phyloP scores from a whole-genome alignment of 2,329 filamentous ascomycete genomes.

The Trichoderma asperellum region DNA sequence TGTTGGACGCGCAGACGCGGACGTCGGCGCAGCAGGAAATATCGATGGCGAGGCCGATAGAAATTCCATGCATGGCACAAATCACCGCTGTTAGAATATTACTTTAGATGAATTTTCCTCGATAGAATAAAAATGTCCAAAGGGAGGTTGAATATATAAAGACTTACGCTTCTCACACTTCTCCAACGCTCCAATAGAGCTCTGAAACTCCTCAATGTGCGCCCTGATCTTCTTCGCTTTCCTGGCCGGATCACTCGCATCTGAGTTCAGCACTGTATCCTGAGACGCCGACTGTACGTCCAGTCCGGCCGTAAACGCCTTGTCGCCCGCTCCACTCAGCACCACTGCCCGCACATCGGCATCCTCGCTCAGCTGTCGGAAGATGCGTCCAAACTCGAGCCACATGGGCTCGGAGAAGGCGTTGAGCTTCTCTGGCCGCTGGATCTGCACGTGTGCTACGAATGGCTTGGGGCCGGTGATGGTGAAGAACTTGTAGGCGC shows the following conservation, averaged over 20 bases:
- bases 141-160: not conserved
- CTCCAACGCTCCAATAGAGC: constrained; percentile 74
- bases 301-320: constrained; percentile 83
- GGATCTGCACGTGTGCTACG: constrained; percentile 91
- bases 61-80: constrained; percentile 76
- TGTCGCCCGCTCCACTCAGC: constrained; percentile 78
- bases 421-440: constrained; percentile 84
- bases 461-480: constrained; percentile 71
- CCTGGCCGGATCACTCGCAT: constrained; percentile 62
- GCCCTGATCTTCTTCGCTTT: constrained; percentile 64
- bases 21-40: constrained; percentile 72
- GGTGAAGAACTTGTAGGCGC: constrained; percentile 68
- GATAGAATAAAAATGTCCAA: not conserved
- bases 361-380: constrained; percentile 72
- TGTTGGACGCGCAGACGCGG: constrained; percentile 63
- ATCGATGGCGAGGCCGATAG: constrained; percentile 79
- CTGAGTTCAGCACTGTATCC: constrained; percentile 48
- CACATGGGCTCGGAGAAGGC: constrained; percentile 86
- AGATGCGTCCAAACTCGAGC: constrained; percentile 75
- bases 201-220: constrained; percentile 80
- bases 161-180: constrained; percentile 82
- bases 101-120: not conserved
- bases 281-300: constrained; percentile 75
- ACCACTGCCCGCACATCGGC: constrained; percentile 75
- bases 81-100: constrained; percentile 66